Evolutionary conservation across 495 filamentous ascomycete genomes (phyloP), one percentile per base, ranked within the genome.

Genomic region (Hyphodiscus hymeniophilus): DNA sequence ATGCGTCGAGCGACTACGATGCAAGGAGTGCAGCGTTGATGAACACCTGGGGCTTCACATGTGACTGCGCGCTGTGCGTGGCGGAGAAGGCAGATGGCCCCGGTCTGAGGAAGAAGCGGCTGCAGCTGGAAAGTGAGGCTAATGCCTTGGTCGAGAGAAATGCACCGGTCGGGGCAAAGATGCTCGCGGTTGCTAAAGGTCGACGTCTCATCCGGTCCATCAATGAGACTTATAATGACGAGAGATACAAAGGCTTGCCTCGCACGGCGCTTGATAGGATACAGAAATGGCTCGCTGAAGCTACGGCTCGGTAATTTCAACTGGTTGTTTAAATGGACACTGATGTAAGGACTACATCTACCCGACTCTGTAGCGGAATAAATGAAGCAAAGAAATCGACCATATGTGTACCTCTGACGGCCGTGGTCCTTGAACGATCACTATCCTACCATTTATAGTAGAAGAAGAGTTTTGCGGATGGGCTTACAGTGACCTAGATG

Each of bases 1-100:
- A 59, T 66, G 60, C 38, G 57, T 58, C 60, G 42, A 50, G 45
- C 47, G 11, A 62, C 41, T 6, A 48, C 41, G 44, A 57, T 28
- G 36, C 48, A 31, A 57, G 61, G 23, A 32, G 31, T 38, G 13
- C 23, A 55, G 21, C 38, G 11, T 47, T 53, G 43, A 51, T 66
- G 16, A 43, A 59, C 1, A 51, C 59, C 7, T 80, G 71, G 68
- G 73, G 69, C 0, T 77, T 80, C 50, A 41, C 58, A 38, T 80
- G 75, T 52, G 46, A 44, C n/a, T 79, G 76, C 42, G 18, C 45
- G 13, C 48, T 75, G n/a, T 80, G 76, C 42, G 33, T 57, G 0
- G 57, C 64, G 12, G 56, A 64, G 38, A 57, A 59, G 53, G 45
- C 51, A 3, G 64, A 68, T 38, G 50, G 51, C n/a, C 39, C 50